phyloP scores from a whole-genome alignment of 208 protist genomes.

The Acanthamoeba rhysodes region DNA sequence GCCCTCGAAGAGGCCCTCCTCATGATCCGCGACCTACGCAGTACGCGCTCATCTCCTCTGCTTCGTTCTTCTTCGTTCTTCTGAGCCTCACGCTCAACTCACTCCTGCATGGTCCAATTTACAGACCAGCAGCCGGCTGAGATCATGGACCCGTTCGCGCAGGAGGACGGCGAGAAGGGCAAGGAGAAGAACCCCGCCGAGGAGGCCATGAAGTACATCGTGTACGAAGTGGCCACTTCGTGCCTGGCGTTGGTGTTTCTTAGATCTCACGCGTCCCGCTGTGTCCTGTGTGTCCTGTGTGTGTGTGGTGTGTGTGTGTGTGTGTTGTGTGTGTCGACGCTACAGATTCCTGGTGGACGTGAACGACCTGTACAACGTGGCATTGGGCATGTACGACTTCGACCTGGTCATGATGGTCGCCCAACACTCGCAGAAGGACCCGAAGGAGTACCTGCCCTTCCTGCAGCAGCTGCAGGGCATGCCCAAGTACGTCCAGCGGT shows the following conservation, averaged over 20 bases:
- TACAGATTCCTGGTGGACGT: constrained; percentile 83
- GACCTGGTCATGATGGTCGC: constrained; percentile 88
- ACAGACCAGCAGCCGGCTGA: constrained; percentile 69
- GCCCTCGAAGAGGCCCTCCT: constrained; percentile 78
- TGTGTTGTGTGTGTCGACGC: background rate
- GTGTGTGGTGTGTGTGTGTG: background rate
- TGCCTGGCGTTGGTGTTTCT: background rate
- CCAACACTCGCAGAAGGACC: constrained; percentile 88
- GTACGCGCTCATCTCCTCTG: background rate
- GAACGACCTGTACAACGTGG: constrained; percentile 85
- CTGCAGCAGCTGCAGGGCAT: constrained; percentile 80
- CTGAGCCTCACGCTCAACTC: background rate
- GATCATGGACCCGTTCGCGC: constrained; percentile 65
- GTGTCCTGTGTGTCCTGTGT: no score
- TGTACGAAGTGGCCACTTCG: constrained; percentile 56
- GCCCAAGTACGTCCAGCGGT: constrained; percentile 78
- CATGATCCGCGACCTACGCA: constrained; percentile 61
- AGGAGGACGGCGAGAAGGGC: constrained; percentile 26
- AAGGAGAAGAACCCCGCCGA: constrained; percentile 65
- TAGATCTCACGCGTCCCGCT: no score
- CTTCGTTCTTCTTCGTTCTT: background rate
- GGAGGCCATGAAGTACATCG: constrained; percentile 83
- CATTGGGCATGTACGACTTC: constrained; percentile 89
- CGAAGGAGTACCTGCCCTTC: constrained; percentile 89
- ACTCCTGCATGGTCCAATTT: background rate